A percentile compares a stretch with the other conserved stretches of the same genome.
Conservation (phyloP, 148 eudicot genomes). For the Vaccinium corymbosum region DNA sequence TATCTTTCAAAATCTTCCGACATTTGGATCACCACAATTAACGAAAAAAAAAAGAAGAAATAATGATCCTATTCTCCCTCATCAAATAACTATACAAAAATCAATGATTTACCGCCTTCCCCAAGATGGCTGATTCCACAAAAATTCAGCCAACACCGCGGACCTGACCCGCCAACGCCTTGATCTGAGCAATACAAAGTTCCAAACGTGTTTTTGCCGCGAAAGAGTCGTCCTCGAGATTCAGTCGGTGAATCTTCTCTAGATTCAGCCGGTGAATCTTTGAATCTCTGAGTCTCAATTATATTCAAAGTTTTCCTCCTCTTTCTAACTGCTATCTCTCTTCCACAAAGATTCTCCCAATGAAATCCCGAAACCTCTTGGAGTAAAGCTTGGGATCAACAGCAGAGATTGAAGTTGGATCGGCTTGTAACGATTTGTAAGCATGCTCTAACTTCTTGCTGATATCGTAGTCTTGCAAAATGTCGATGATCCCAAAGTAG, state of each 20-base stretch:
- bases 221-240: slow-evolving; percentile 1
- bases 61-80: slow-evolving; percentile 19
- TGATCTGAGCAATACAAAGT: not conserved
- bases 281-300: not conserved
- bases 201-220: not conserved
- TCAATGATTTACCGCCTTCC: not conserved
- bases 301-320: not conserved
- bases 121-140: slow-evolving; percentile 21
- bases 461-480: slow-evolving; percentile 18
- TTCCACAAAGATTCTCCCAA: slow-evolving; percentile 74
- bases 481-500: not conserved
- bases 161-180: not conserved
- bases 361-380: slow-evolving; percentile 77
- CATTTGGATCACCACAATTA: slow-evolving; percentile 18
- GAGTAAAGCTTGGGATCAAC: slow-evolving; percentile 96
- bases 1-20: slow-evolving; percentile 28
- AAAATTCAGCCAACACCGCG: slow-evolving; percentile 22
- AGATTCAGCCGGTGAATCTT: slow-evolving; percentile 19
- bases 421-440: slow-evolving; percentile 89
- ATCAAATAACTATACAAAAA: slow-evolving; percentile 27
- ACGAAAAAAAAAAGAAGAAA: not conserved
- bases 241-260: slow-evolving; percentile 16
- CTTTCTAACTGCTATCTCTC: slow-evolving; percentile 38
- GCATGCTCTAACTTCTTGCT: slow-evolving; percentile 91
- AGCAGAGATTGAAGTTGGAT: slow-evolving; percentile 84